Conservation (phyloP, 2,329 filamentous ascomycete species). For the Fusarium neocosmosporiellum region DNA sequence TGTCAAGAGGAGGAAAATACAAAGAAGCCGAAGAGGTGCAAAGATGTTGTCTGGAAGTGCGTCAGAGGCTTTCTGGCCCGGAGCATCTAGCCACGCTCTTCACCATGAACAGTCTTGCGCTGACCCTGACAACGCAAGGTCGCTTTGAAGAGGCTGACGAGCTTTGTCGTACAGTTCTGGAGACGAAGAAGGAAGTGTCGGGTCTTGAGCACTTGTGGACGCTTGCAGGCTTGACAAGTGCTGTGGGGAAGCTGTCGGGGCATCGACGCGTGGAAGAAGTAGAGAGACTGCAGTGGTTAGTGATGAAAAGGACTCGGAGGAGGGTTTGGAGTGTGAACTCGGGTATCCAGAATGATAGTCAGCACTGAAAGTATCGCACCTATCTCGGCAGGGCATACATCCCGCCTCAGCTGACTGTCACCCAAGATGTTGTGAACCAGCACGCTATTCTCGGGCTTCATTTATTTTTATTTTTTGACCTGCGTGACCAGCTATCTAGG, state of each 20-base stretch:
- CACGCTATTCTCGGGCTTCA: no score
- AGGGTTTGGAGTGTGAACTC: background rate
- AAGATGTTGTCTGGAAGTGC: background rate
- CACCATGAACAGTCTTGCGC: background rate
- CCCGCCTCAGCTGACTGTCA: no score
- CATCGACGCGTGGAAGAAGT: background rate
- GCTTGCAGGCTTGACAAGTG: background rate
- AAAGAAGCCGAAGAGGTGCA: background rate
- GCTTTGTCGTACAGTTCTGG: background rate
- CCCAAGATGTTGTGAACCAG: no score
- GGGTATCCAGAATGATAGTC: background rate
- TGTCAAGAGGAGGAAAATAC: background rate
- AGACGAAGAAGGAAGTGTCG: background rate
- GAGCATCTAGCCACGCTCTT: background rate
- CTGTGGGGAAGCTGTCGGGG: background rate
- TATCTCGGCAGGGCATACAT: no score
- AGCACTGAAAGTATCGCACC: no score
- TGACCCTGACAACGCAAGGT: background rate
- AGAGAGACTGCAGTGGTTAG: background rate
- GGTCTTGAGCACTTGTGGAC: background rate
- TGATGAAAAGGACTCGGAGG: background rate
- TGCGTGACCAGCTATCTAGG: no score
- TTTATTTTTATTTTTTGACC: no score
- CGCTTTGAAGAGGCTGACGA: background rate
- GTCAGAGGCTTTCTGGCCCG: background rate